Base-by-base conservation (phyloP, 169 alveolate genomes). In the Plasmodium berghei region DNA sequence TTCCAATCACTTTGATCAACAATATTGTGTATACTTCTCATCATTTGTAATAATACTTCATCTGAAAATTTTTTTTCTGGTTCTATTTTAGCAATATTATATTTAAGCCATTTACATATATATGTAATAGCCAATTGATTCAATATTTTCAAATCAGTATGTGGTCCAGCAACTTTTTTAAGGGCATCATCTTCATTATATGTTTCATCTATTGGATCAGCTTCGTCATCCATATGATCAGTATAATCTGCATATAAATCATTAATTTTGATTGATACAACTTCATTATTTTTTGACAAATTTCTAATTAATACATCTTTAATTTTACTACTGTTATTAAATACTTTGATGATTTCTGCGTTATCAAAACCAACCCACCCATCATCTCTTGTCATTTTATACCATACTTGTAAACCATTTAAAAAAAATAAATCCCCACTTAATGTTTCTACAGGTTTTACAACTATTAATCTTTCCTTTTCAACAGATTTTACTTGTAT, bases 1-100 rank as follows among this genome's bases (percentile, higher is more conserved):
- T 96, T 95, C 98, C 98, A 96, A 80, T 96, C 96, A 40, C 96
- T 95, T 48, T 93, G 93, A 88, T 94, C 97, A 52, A 96, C 96
- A 46, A 96, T 97, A 83, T 95, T 96, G 40, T 93, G 95, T 45
- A 96, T 95, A 55, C 96, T 89, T 34, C 98, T 88, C 92, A 96
- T 88, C 98, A 96, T 96, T 93, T 96, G 97, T 87, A 94, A 93
- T 12, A 95, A 80, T 16, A 95, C 97, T 59, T 94, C 96, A 66
- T 93, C 87, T 70, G 95, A 91, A 63, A 93, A 94, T 12, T 77
- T 89, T 48, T 87, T 69, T 72, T 95, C 97, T 5, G 97, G 97
- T 87, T 95, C 97, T 73, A 95, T 87, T 88, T 91, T 93, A 70
- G 92, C 92, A 52, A 95, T 93, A 73, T 95, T 96, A 88, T 93